Conservation (phyloP, 768 basidiomycete species). For the Kwoniella botswanensis region DNA sequence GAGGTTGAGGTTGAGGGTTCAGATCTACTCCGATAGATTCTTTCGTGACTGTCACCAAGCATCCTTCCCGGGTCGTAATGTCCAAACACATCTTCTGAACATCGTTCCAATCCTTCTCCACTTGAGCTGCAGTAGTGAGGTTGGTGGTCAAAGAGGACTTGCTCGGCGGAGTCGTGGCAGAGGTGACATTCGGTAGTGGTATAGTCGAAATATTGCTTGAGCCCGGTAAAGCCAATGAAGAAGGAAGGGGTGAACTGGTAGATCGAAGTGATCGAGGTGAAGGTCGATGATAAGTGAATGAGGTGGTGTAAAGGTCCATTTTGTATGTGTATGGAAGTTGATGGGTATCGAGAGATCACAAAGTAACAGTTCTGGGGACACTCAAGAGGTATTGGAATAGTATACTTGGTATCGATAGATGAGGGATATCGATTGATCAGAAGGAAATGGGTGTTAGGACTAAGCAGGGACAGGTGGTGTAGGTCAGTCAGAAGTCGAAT, state of each 20-base stretch:
- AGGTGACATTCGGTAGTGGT: constrained; percentile 35
- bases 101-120: constrained; percentile 69
- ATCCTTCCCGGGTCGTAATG: constrained; percentile 79
- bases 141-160: constrained; percentile 23
- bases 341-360: constrained; percentile 1
- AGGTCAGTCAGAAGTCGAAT: not conserved
- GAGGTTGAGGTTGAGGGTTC: not conserved
- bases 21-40: constrained; percentile 32
- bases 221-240: constrained; percentile 26
- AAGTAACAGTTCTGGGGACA: not conserved
- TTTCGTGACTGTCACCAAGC: constrained; percentile 79
- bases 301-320: constrained; percentile 95
- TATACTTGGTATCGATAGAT: not conserved
- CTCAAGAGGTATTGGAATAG: not conserved
- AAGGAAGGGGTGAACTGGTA: constrained; percentile 35
- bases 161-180: constrained; percentile 24
- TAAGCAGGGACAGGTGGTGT: not conserved
- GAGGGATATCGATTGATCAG: not conserved
- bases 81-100: constrained; percentile 78
- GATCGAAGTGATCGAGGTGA: constrained; percentile 64
- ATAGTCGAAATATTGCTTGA: constrained; percentile 22
- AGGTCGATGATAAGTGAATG: constrained; percentile 84
- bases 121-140: constrained; percentile 31
- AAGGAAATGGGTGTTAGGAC: not conserved
- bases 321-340: constrained; percentile 7